Evolutionary conservation across 2,329 filamentous ascomycete species (phyloP), one percentile per base, ranked within the genome.

Genomic region (Cadophora sp.): DNA sequence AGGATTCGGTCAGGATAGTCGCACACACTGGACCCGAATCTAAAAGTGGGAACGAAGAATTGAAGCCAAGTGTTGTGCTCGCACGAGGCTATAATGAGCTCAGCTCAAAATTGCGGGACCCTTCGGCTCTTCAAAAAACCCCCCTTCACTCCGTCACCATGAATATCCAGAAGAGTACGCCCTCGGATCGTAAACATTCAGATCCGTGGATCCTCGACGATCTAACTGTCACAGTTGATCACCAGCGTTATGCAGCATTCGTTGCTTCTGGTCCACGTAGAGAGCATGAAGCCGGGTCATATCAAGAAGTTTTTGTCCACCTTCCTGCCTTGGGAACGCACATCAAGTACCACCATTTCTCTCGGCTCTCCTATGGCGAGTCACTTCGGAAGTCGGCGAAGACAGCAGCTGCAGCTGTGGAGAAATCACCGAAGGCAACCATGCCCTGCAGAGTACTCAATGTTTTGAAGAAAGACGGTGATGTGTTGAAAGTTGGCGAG

Each of bases 391-490:
- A 14, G 16, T 43, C 40, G 14, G 40, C 40, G 16, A 43, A 43
- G 40, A 43, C 19, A 14, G 40, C 40, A 43, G 40, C 40, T 3
- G 40, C 40, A 43, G 40, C 40, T 19, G 40, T 43, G 12, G 40
- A 43, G 16, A 43, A 43, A 16, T 43, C 40, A 43, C 40, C 40
- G 5, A 75, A 72, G 4, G 76, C 76, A 7, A 77, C 77, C 19
- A 79, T 80, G 79, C 79, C 79, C 5, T 80, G 79, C 64, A 79
- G 79, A 63, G 74, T 80, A 1, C 70, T 80, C 27, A 73, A 69
- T 2, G 68, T 80, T 0, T 55, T 77, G 59, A 79, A 78, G 66
- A 72, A 76, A 37, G 73, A 76, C 50, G 77, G 76, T 2, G 77
- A 78, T 5, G 53, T 73, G 2, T 76, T 80, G 11, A 73, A 76